Base-by-base conservation (phyloP, 2,329 filamentous ascomycete genomes). In the Dothistroma pini region DNA sequence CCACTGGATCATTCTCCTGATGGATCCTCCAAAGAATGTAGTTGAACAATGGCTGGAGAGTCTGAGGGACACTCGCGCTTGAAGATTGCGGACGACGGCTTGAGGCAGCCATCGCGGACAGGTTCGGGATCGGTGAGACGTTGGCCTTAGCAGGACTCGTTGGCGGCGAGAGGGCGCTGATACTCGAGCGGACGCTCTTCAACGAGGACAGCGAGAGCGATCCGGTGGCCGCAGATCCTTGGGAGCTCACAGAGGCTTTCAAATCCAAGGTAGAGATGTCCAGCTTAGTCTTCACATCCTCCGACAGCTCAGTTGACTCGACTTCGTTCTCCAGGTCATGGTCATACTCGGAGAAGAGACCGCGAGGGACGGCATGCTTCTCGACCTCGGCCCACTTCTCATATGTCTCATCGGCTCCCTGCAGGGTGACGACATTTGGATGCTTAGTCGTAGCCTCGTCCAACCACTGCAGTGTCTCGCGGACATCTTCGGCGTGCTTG, bases 1-100 rank as follows among this genome's bases (percentile, higher is more conserved):
- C 76, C 35, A 78, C 74, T 1, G 78, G 78, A 60, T 81, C 78
- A 10, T 72, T 70, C 60, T 81, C 80, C 58, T 80, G 79, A 68
- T 82, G 76, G 59, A 82, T 78, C 66, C 78, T 76, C 80, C 80
- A 82, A 8, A 82, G 69, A 29, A 81, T 78, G 64, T 81, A 79
- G 67, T 80, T 81, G 74, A 81, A 80, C 34, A 82, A 75, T 4
- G 79, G 77, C 61, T 77, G 78, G 16, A 81, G 71, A 44, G 71
- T 69, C 14, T 65, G 58, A 1, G 78, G 79, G n/a, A 80, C 70
- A 61, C 68, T 69, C 69, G 76, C 60, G 59, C 68, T 66, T 2
- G 68, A 65, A 16, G 68, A 63, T 38, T 59, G 53, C 29, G 61
- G 58, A 50, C 55, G 53, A 49, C 54, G 59, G 35, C 34, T 59